Base-by-base conservation (phyloP, 2,329 filamentous ascomycete species). In the Aureobasidium sp. region DNA sequence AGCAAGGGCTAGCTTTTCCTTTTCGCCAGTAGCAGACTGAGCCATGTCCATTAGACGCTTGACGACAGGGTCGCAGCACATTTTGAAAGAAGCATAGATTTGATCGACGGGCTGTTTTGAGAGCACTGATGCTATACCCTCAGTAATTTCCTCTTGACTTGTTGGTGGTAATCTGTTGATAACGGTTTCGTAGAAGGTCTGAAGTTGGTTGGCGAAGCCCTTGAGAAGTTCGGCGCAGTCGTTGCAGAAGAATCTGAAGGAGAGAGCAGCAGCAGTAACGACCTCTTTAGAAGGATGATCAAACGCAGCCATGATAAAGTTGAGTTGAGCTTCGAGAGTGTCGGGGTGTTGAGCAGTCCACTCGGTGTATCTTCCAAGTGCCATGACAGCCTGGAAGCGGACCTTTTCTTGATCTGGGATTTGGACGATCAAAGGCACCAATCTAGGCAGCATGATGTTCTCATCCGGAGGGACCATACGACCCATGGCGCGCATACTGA, bases 361-460 rank as follows among this genome's bases (percentile, higher is more conserved):
- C 74, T 97, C 93, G 0, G 95, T 99, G 72, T 99, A 99, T 65
- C 94, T 85, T 41, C 91, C 94, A 27, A 99, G 83, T 3, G 95
- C 92, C 91, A 99, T 97, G 70, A 97, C 96, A 6, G 93, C 93
- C 65, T 96, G 93, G 75, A 99, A 99, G 8, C 92, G 90, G n/a
- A 99, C 83, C 78, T 97, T 99, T 75, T 97, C 91, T 69, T 99
- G 94, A 70, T 90, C 87, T 0, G 94, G 94, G 64, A 99, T 96
- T 71, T 95, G 90, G 11, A 96, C 91, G 65, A 99, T 86, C 62
- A 99, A 81, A 21, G 92, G 92, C 77, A 99, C 96, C 16, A 99
- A 86, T 70, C 93, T 90, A 3, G 91, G 90, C 44, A 99, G 81
- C 68, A 99, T 90, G 42, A 90, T 86, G 66, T 82, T 87, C 74